phyloP scores from a whole-genome alignment of 805 yeast genomes.

The Metschnikowia picachoensis region DNA sequence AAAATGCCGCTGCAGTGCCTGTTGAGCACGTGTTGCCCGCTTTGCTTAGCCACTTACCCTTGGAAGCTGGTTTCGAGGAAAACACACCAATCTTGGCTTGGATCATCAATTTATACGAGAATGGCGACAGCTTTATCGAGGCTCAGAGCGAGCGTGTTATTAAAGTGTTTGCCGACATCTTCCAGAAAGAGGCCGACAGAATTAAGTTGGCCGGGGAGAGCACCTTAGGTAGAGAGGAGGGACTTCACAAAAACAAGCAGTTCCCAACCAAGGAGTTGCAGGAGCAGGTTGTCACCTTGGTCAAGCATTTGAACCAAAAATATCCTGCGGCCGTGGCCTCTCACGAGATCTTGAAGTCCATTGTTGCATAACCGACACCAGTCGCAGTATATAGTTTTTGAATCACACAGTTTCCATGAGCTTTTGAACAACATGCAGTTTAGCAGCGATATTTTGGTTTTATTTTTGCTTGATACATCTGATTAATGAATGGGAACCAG shows the following conservation, averaged over 20 bases:
- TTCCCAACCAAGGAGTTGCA: constrained; percentile 68
- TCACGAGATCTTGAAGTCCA: constrained; percentile 43
- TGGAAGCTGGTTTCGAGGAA: constrained; percentile 86
- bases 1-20: constrained; percentile 70
- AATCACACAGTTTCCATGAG: no score
- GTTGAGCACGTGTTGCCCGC: constrained; percentile 69
- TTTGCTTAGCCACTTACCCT: constrained; percentile 75
- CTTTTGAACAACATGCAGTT: no score
- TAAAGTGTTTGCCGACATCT: constrained; percentile 64
- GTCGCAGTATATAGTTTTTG: no score
- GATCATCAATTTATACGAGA: constrained; percentile 66
- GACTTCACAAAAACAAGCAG: constrained; percentile 72
- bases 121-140: constrained; percentile 52
- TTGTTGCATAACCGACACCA: constrained; percentile 27
- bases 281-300: constrained; percentile 60
- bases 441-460: no score
- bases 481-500: no score
- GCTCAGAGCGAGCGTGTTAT: constrained; percentile 59
- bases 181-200: constrained; percentile 71
- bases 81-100: constrained; percentile 85
- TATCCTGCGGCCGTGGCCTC: constrained; percentile 60
- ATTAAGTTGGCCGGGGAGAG: constrained; percentile 65
- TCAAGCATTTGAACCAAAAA: constrained; percentile 66
- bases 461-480: no score
- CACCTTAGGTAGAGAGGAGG: constrained; percentile 83